Conservation (phyloP, 225 moss, liverwort and hornwort species). For the Neckera pumila region DNA sequence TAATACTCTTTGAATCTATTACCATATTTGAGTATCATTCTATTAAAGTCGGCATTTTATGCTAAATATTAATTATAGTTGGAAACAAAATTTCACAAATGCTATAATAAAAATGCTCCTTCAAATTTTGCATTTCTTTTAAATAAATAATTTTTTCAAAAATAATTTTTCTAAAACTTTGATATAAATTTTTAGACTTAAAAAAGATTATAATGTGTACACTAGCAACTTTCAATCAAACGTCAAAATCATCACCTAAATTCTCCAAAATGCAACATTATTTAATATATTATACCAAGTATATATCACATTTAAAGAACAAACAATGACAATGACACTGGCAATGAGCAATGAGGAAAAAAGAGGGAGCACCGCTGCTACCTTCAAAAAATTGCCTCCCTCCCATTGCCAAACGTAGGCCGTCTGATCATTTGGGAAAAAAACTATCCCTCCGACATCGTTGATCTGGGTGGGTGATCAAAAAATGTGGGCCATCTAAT, state of each 20-base stretch:
- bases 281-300: not conserved
- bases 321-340: no score
- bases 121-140: not conserved
- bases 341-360: no score
- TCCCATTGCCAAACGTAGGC: no score
- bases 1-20: not conserved
- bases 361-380: no score
- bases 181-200: no score
- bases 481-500: no score
- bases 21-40: not conserved
- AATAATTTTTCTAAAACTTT: no score
- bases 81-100: accelerated
- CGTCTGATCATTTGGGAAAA: no score
- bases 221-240: not conserved
- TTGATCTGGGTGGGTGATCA: no score
- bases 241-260: not conserved
- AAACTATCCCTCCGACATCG: no score
- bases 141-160: not conserved
- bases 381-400: no score
- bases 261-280: not conserved
- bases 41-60: not conserved
- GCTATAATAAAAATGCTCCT: not conserved
- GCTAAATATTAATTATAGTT: not conserved
- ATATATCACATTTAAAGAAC: no score
- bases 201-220: not conserved